Evolutionary conservation across 2,329 filamentous ascomycete genomes (phyloP), one percentile per base, ranked within the genome.

Genomic region (Scedosporium boydii): DNA sequence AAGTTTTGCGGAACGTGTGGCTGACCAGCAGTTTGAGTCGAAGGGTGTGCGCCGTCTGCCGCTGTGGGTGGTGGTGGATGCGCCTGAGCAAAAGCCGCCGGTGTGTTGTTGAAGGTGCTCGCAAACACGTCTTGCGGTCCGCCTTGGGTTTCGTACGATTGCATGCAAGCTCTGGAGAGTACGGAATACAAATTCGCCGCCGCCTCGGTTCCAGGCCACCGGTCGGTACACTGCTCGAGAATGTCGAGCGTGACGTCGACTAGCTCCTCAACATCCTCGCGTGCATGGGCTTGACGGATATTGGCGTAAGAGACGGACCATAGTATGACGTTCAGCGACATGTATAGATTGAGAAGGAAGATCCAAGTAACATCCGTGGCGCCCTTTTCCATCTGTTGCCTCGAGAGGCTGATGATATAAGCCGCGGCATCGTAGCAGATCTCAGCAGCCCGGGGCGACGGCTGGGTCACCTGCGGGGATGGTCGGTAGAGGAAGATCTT

Each of bases 331-430:
- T 96, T 97, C 63, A 98, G 82, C 4, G 90, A 87, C 86, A 96
- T 95, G 76, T 96, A 97, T 48, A 98, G 82, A 21, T 89, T 87
- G 63, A 96, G 83, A 1, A 96, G 85, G 70, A 96, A 96, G 53
- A 96, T 88, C 93, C 93, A 98, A 0, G 93, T 97, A 64, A 97
- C 81, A 70, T 97, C 93, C 10, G 95, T 85, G 23, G 86, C 87
- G 14, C 84, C 82, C 16, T 83, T 86, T 66, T 88, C 84, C 70
- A 96, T 88, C 73, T 96, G 92, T 69, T 89, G 87, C 70, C 85
- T 86, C 55, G 92, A 88, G 71, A 93, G 85, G 66, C 87, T 82
- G 68, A 97, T 90, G 70, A 96, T 93, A 73, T 86, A 90, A 10
- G 87, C 82, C 57, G 91, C 87, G 48, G 91, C 92, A 56, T 95